A percentile compares a stretch with the other conserved stretches of the same genome.
phyloP scores from a whole-genome alignment of 2,329 filamentous ascomycete genomes.

The Colletotrichum destructivum region DNA sequence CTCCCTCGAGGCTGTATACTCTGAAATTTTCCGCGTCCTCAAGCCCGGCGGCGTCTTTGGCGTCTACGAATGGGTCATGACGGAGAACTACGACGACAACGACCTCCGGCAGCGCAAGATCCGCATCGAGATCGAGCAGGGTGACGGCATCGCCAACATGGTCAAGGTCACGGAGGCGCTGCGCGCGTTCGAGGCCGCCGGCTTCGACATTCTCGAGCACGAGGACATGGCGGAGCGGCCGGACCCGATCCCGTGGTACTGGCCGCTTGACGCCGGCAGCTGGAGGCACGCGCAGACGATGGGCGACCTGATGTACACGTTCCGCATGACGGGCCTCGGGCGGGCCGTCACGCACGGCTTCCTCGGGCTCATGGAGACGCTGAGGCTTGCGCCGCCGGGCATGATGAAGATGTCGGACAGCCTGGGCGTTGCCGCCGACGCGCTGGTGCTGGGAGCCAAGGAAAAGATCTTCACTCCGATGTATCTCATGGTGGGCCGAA shows the following conservation, averaged over 20 bases:
- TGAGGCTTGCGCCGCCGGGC: conserved; percentile 80
- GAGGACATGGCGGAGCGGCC: conserved; percentile 88
- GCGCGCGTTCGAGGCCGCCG: conserved; percentile 86
- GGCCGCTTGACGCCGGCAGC: conserved; percentile 81
- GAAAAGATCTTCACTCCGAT: conserved; percentile 94
- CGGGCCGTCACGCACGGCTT: conserved; percentile 80
- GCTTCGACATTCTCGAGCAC: conserved; percentile 86
- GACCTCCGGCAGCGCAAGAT: conserved; percentile 91
- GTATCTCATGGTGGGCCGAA: conserved; percentile 93
- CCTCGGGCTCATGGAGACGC: conserved; percentile 78
- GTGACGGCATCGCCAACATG: conserved; percentile 98
- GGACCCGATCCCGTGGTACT: conserved; percentile 89
- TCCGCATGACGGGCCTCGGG: conserved; percentile 87
- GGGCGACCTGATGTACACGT: conserved; percentile 82
- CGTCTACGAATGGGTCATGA: conserved; percentile 99
- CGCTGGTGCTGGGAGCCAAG: conserved; percentile 84
- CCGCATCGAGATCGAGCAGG: conserved; percentile 93
- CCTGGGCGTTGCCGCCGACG: conserved; percentile 82
- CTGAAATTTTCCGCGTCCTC: conserved; percentile 92
- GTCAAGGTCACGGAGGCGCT: conserved; percentile 87
- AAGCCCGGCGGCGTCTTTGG: conserved; percentile 97
- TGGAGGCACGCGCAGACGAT: conserved; percentile 82
- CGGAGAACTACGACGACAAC: conserved; percentile 91
- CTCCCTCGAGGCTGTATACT: conserved; percentile 91
- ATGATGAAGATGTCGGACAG: conserved; percentile 92